Evolutionary conservation across 139 green algal genomes (phyloP), one percentile per base, ranked within the genome.

Genomic region (Auxenochlorella protothecoides): DNA sequence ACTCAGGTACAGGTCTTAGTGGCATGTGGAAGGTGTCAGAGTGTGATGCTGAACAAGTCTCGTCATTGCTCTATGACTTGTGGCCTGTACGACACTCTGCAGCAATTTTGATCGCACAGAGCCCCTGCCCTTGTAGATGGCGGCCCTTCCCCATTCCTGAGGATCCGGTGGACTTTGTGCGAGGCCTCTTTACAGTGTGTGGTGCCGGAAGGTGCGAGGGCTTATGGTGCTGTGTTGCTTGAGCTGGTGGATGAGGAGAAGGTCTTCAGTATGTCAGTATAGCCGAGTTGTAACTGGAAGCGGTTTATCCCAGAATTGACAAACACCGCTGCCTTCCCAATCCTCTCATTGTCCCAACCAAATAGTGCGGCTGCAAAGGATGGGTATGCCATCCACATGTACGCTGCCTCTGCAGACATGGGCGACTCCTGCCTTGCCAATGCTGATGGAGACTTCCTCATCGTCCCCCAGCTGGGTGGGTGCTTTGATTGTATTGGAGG

Each of bases 321-420:
- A 1, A 44, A 2, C 1, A 44, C 27, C 27, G 27, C 27, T 44
- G 27, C 27, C 27, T 44, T 44, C 27, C 27, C 27, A 44, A 44
- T 44, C 27, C 27, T 44, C 27, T 44, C 27, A 44, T 44, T 44
- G 27, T 44, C 27, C 27, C 27, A 44, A 44, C 27, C 1, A 44
- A 44, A 52, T 82, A 96, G 90, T 68, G 79, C 88, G 4, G 76
- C 73, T 3, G 64, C 27, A 5, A 96, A 96, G 76, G 82, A 86
- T 9, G 93, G 93, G 14, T 96, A 86, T 75, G 91, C 90, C n/a
- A 91, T 98, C 53, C 92, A 98, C 78, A 78, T 96, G 44, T 98
- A 92, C 76, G 80, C 82, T 0, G 74, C 72, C 70, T 95, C 80
- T 69, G 73, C 65, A 0, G 73, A 16, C 56, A 98, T 97, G 92